Base-by-base conservation (phyloP, 1,139 yeast species). In the Lodderomyces metapsilosis region DNA sequence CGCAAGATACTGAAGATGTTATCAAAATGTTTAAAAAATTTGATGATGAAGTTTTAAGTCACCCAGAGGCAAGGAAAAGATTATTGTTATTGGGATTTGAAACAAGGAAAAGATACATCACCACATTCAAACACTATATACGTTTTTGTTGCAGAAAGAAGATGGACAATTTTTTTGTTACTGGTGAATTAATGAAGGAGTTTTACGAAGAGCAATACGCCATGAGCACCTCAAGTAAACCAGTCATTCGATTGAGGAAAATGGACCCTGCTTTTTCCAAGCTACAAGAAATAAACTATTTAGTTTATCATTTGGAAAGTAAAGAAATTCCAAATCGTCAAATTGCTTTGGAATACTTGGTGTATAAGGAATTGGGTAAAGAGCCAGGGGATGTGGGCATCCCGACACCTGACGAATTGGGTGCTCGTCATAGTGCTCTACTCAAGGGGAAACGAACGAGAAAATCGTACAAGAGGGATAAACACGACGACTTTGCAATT, bases 231-330 rank as follows among this genome's bases (percentile, higher is more conserved):
- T 48, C 52, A 2, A 45, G 44, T 33, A 51, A 51, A 22, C 54
- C 54, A 7, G 50, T 49, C 22, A 51, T 51, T 18, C 31, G 54
- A 37, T 43, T 51, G 33, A 46, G 54, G 39, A 51, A 51, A 42
- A 51, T 51, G 54, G 54, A 51, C 36, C 54, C 54, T 3, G 54
- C 54, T 6, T 51, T 51, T 40, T 45, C 50, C 31, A 51, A 51
- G 35, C 43, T 51, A 33, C 54, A 51, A 41, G 54, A 51, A 41
- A 51, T 51, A 10, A 51, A 51, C 38, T 49, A 44, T 25, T 48
- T 51, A 37, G 54, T 51, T 8, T 51, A 51, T 36, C 47, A 45
- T 39, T 49, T 51, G 36, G 44, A 42, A 11, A 48, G 41, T 20
- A 51, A 49, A 38, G 54, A 49, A 31, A 51, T 51, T 9, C 54